Evolutionary conservation across 164 flowering plant genomes (phyloP).

Genomic region (Magnolia kwangsiensis): DNA sequence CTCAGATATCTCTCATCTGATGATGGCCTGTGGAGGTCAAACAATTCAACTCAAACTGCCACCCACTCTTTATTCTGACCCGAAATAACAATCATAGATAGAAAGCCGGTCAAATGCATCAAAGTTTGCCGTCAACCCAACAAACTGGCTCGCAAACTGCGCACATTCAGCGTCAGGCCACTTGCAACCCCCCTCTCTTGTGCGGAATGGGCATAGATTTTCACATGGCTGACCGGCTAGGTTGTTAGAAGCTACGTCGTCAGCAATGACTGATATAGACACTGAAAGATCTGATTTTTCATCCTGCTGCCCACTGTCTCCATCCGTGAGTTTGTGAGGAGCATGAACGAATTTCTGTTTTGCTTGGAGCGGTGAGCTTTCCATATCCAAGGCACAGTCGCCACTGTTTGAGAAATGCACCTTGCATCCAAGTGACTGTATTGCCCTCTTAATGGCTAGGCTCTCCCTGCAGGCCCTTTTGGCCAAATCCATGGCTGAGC

Average conservation of each 20-base stretch:
- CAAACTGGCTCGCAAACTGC: conserved; percentile 82
- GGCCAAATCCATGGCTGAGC: conserved; percentile 60
- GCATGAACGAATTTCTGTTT: conserved; percentile 27
- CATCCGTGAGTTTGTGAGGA: conserved; percentile 33
- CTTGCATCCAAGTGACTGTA: conserved; percentile 84
- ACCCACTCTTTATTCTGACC: conserved; percentile 22
- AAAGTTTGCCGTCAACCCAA: conserved; percentile 86
- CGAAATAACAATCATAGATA: conserved; percentile 73
- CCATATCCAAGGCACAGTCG: conserved; percentile 62
- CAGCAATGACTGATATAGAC: conserved; percentile 45
- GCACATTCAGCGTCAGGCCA: conserved; percentile 98
- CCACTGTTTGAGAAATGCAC: conserved; percentile 66
- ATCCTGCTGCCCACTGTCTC: conserved; percentile 26
- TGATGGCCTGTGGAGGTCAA: not conserved
- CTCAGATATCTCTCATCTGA: not conserved
- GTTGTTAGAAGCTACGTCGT: conserved; percentile 31
- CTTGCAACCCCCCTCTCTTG: conserved; percentile 76
- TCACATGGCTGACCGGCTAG: conserved; percentile 59
- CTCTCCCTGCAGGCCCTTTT: conserved; percentile 66
- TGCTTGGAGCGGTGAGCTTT: conserved; percentile 29
- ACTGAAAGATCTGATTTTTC: conserved; percentile 71
- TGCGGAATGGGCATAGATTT: conserved; percentile 67
- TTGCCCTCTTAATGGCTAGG: conserved; percentile 76
- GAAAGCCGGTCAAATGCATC: conserved; percentile 91
- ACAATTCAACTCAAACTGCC: not conserved